These are phyloP conservation scores for Lantana camara DNA, from an alignment of 257 asterid genomes.

Conservation along the genomic window DNA sequence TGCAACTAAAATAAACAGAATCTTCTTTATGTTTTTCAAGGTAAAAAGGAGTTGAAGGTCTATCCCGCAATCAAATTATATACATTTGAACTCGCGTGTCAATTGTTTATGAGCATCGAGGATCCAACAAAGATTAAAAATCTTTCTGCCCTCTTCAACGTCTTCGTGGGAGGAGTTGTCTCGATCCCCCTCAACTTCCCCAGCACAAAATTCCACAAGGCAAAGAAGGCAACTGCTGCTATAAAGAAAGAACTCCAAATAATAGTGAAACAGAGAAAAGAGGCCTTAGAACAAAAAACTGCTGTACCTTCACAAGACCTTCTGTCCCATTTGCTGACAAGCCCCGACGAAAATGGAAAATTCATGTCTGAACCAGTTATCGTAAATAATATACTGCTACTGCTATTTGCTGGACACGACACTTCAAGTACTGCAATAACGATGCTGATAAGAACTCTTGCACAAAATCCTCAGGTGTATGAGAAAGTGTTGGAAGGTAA, in stretches of 20 bases:
- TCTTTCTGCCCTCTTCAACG: slow-evolving; percentile 37
- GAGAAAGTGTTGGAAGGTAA: slow-evolving; percentile 48
- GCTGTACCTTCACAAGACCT: slow-evolving; percentile 45
- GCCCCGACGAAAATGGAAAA: slow-evolving; percentile 42
- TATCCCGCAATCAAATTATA: slow-evolving; percentile 38
- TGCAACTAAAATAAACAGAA: background rate
- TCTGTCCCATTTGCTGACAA: slow-evolving; percentile 47
- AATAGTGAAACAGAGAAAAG: slow-evolving; percentile 41
- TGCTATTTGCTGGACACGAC: slow-evolving; percentile 59
- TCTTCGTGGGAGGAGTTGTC: slow-evolving; percentile 45
- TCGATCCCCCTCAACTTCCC: slow-evolving; percentile 50
- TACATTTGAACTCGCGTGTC: slow-evolving; percentile 50
- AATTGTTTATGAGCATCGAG: slow-evolving; percentile 53
- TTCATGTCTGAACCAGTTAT: slow-evolving; percentile 46
- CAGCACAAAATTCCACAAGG: slow-evolving; percentile 44
- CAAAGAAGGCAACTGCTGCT: slow-evolving; percentile 35
- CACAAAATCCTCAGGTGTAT: slow-evolving; percentile 47
- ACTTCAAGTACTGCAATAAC: slow-evolving; percentile 41
- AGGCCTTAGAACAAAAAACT: slow-evolving; percentile 26
- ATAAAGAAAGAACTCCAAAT: slow-evolving; percentile 39
- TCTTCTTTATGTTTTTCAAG: slow-evolving; percentile 10
- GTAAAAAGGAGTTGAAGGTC: slow-evolving; percentile 39
- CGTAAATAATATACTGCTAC: slow-evolving; percentile 35
- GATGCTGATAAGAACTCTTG: slow-evolving; percentile 47
- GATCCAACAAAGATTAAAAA: slow-evolving; percentile 31